Evolutionary conservation across 352 stramenopile species (phyloP), one percentile per base, ranked within the genome.

Genomic region (Globisporangium lucens): DNA sequence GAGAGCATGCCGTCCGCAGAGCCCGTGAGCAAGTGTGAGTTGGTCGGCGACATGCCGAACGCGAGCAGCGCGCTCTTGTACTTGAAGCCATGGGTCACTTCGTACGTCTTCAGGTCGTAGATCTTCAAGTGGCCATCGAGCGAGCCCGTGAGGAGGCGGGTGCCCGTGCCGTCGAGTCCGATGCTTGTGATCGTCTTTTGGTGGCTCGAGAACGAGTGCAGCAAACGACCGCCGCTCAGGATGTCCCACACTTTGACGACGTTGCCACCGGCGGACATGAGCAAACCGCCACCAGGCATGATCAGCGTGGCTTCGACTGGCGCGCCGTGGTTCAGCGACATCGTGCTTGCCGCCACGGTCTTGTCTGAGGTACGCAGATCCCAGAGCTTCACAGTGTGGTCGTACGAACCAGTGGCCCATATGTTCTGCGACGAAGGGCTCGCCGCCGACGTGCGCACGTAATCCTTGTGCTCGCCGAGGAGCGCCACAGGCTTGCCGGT

Each of bases 101-200:
- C 85, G 74, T 97, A 97, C 59, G 89, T 97, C 73, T 94, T 89
- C 38, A 97, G 61, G 74, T 97, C 89, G 75, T 98, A 97, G 58
- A 98, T 95, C 77, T 98, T 98, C 35, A 98, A 69, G 69, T 97
- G 90, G 30, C 94, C 92, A 66, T 98, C 94, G 8, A 97, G 79
- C 30, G 89, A 95, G 53, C 88, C 84, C 27, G 89, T 93, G 60
- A 98, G 73, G n/a, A 98, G 74, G 30, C 93, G 85, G n/a, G 83
- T 90, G 20, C 85, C 82, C 20, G 82, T 96, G 56, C 89, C 91
- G 65, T 98, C 93, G 6, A 97, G 68, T 8, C 80, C 79, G 56
- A 98, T 78, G 67, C 80, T 94, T 29, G 93, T 98, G 70, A 98
- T 96, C n/a, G 89, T 97, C 75, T 98, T 98, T 66, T 98, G 92